phyloP scores from a whole-genome alignment of 2,329 filamentous ascomycete genomes.

The Periconia macrospinosa region DNA sequence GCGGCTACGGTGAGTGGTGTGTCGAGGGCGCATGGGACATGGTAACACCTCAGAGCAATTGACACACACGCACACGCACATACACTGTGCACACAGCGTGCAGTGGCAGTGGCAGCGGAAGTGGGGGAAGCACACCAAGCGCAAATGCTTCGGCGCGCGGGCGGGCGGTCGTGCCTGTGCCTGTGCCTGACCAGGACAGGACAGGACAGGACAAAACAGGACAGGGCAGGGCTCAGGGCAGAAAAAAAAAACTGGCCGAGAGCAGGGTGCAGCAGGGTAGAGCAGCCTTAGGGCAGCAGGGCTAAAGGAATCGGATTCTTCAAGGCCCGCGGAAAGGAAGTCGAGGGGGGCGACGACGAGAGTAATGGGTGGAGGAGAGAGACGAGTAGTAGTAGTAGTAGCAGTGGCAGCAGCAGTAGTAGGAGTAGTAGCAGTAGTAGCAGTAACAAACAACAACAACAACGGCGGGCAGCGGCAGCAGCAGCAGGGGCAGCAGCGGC shows the following conservation, averaged over 20 bases:
- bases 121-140: conserved; percentile 11
- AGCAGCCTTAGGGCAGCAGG: background rate
- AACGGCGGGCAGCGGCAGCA: no score
- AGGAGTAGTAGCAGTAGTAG: background rate
- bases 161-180: conserved; percentile 16
- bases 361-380: background rate
- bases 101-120: no score
- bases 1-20: conserved; percentile 5
- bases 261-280: no score
- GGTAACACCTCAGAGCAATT: conserved; percentile 31
- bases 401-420: background rate
- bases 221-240: conserved; percentile 1
- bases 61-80: background rate
- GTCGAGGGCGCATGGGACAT: conserved; percentile 26
- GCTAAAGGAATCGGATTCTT: background rate
- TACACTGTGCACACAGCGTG: no score
- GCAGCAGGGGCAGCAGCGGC: no score
- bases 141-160: conserved; percentile 17
- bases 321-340: background rate
- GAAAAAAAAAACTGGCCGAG: no score
- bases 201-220: background rate
- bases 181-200: conserved; percentile 6
- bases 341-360: background rate
- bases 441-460: no score
- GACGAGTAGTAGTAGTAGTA: background rate